phyloP scores from a whole-genome alignment of 2,329 filamentous ascomycete species.

The Leptographium radiaticola region DNA sequence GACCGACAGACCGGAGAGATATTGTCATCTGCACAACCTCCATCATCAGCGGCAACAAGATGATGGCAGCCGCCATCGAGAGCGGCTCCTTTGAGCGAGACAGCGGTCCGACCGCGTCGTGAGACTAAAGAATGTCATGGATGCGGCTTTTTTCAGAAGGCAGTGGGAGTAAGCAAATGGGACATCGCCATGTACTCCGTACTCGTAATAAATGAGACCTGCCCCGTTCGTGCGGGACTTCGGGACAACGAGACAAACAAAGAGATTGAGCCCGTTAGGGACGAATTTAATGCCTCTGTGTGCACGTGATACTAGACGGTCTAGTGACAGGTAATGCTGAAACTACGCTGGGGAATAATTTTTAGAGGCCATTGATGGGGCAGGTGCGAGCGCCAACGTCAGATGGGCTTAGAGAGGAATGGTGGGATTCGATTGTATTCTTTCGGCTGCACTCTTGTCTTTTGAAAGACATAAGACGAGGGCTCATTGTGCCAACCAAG shows the following conservation, averaged over 20 bases:
- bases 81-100: constrained; percentile 46
- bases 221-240: too few relatives aligned
- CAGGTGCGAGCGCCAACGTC: background rate
- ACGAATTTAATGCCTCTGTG: background rate
- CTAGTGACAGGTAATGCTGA: background rate
- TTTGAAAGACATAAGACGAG: background rate
- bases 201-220: too few relatives aligned
- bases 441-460: background rate
- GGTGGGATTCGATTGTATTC: background rate
- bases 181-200: too few relatives aligned
- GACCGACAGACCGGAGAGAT: constrained; percentile 31
- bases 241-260: too few relatives aligned
- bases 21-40: constrained; percentile 89
- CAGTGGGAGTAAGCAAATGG: too few relatives aligned
- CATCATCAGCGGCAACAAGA: constrained; percentile 75
- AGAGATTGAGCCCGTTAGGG: too few relatives aligned
- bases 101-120: constrained; percentile 4
- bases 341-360: background rate
- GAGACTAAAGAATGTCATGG: background rate
- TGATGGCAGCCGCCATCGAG: constrained; percentile 79
- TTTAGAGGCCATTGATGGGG: background rate
- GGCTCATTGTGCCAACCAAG: background rate
- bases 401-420: background rate
- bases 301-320: background rate
- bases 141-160: too few relatives aligned